Evolutionary conservation across 805 yeast genomes (phyloP), one percentile per base, ranked within the genome.

Genomic region (Candida xyloterini): DNA sequence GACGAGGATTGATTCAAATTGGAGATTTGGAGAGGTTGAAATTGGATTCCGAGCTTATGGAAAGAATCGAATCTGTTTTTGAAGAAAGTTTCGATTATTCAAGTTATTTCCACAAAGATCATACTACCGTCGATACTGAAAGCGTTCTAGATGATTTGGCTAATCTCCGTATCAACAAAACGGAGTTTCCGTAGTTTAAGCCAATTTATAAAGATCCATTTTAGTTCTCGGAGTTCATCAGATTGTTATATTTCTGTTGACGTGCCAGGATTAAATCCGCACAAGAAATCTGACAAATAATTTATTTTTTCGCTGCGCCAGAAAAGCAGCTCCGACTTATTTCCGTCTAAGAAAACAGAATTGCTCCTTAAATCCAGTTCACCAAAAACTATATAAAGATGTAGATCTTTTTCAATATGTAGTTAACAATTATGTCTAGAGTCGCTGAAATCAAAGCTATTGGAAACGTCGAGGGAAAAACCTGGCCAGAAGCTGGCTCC

Each of bases 1-100:
- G 71, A 10, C 67, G 65, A 38, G 57, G 57, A 21, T 57, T 57
- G 44, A 52, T 72, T n/a, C 58, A 70, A 1, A 62, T 56, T 14
- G 51, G 55, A 7, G 76, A 73, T 37, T 50, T 72, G 15, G 59
- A 59, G 25, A 55, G 59, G 23, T 60, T 73, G 4, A 36, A 48
- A 7, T 33, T 61, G n/a, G 47, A 53, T 25, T 25, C 50, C n/a
- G 40, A 32, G 1, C 24, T 50, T 14, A 36, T 45, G 8, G 31
- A 27, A 5, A 43, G 48, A 13, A 18, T 53, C 1, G 43, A 40
- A 0, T 36, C 18, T 10, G 42, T 51, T 13, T 29, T 56, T 21
- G 53, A 46, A 6, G 34, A 45, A n/a, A 38, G 33, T 15, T 47
- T 38, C 33, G 30, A 51, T 22, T 52, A 45, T 34, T 27, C 40